Base-by-base conservation (phyloP, 352 stramenopile species). In the Discostella stelligera region DNA sequence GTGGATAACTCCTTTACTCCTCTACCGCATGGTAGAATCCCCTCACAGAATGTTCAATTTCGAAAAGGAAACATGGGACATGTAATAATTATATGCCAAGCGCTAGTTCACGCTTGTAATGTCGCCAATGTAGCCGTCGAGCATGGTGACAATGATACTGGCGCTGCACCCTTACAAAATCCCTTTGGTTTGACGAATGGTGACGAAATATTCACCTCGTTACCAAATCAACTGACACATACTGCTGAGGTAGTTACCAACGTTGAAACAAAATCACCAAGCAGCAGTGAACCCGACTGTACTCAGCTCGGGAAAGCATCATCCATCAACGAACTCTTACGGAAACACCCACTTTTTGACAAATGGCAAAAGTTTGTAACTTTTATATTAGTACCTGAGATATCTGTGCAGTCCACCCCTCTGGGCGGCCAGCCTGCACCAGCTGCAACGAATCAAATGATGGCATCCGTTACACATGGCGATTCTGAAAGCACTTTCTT, bases 81-180 rank as follows among this genome's bases (percentile, higher is more conserved):
- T 70, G 86, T 94, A n/a, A 92, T 94, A 25, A 94, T 94, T 39
- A 88, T 93, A 32, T 92, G 84, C 66, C 89, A 94, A 80, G 86
- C 89, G 16, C 54, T 94, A 18, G 89, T 91, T 11, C 83, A 92
- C 65, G 87, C 84, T 30, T 93, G 85, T 71, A 79, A 61, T 60
- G 54, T 23, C 9, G 55, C 7, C n/a, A n/a, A n/a, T n/a, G n/a
- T n/a, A 39, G 20, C 9, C 32, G 10, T 32, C n/a, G 21, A 20
- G 8, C 44, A 68, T 8, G 39, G 0, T 46, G 27, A 10, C 13
- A 27, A 52, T 58, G 61, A 64, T 48, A 53, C 18, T 53, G 27
- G 8, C 4, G 41, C 30, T 20, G 32, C 16, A 37, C 54, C 46
- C 21, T 7, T 11, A 44, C n/a, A 6, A 32, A 49, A 41, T 37